Evolutionary conservation across 257 asterid genomes (phyloP).

Genomic region (Solanum chiquidenum): DNA sequence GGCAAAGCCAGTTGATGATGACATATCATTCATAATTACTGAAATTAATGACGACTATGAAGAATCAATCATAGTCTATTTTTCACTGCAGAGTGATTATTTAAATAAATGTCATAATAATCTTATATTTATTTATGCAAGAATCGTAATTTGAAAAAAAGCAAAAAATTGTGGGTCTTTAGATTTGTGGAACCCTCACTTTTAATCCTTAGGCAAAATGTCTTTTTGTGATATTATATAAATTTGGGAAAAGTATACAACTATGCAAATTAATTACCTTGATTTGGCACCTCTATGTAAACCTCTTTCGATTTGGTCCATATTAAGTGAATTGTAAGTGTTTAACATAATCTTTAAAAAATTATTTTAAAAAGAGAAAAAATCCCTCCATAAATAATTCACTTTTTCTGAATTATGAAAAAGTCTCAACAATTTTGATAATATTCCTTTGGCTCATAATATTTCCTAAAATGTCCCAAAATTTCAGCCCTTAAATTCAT

Average conservation of each 20-base stretch:
- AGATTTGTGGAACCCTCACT: neutral
- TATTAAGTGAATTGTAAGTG: neutral
- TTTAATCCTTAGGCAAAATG: neutral
- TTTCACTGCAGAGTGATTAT: neutral
- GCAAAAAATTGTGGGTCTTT: neutral
- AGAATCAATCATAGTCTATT: neutral
- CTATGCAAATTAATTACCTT: neutral
- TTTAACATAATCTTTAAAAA: no score
- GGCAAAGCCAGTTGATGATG: no score
- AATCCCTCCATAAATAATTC: neutral
- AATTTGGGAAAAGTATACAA: neutral
- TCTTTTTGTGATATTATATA: neutral
- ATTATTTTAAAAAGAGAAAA: neutral
- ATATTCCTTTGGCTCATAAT: neutral
- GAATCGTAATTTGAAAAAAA: neutral
- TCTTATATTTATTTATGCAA: neutral
- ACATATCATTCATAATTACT: neutral
- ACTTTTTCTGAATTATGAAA: neutral
- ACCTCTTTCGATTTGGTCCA: neutral
- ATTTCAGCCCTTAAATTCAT: neutral
- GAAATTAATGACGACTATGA: neutral
- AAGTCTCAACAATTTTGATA: neutral
- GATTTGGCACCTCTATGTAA: neutral
- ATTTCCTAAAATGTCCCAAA: neutral
- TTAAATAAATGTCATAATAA: neutral